phyloP scores from a whole-genome alignment of 169 alveolate genomes.

The Babesia bigemina region DNA sequence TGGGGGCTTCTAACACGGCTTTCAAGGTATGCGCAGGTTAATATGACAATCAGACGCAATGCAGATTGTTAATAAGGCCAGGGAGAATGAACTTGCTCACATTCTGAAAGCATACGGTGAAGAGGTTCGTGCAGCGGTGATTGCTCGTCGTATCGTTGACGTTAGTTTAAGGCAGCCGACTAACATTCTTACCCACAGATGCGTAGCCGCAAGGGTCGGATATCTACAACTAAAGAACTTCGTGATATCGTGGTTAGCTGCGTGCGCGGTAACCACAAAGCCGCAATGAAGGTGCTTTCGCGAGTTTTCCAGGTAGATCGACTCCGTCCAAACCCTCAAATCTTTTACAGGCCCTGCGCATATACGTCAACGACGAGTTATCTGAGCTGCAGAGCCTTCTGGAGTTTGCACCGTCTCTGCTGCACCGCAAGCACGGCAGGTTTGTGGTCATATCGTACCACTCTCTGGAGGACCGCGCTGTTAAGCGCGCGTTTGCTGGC shows the following conservation, averaged over 20 bases:
- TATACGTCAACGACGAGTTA: slow-evolving; percentile 76
- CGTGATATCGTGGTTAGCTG: slow-evolving; percentile 61
- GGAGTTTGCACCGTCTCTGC: slow-evolving; percentile 61
- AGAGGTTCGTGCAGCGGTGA: slow-evolving; percentile 55
- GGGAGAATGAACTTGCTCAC: slow-evolving; percentile 35
- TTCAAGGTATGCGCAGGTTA: slow-evolving; percentile 28
- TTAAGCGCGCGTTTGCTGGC: slow-evolving; percentile 44
- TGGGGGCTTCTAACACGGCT: slow-evolving; percentile 41
- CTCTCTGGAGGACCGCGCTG: slow-evolving; percentile 74
- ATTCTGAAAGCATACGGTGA: slow-evolving; percentile 57
- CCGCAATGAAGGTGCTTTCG: slow-evolving; percentile 71
- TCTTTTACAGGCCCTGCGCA: slow-evolving; percentile 69
- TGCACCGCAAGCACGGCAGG: slow-evolving; percentile 54
- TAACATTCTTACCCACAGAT: slow-evolving; percentile 1
- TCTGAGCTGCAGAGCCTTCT: slow-evolving; percentile 63
- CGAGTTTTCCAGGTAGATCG: slow-evolving; percentile 66
- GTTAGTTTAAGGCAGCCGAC: background rate
- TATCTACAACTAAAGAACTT: slow-evolving; percentile 70
- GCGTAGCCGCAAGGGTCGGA: slow-evolving; percentile 27
- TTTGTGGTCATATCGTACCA: slow-evolving; percentile 75
- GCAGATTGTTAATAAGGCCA: slow-evolving; percentile 44
- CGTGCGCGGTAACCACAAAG: slow-evolving; percentile 59
- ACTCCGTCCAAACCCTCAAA: background rate
- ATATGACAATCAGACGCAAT: background rate
- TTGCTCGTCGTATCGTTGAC: slow-evolving; percentile 55